phyloP scores from a whole-genome alignment of 108 stramenopile genomes.

The Skeletonema menzelii region DNA sequence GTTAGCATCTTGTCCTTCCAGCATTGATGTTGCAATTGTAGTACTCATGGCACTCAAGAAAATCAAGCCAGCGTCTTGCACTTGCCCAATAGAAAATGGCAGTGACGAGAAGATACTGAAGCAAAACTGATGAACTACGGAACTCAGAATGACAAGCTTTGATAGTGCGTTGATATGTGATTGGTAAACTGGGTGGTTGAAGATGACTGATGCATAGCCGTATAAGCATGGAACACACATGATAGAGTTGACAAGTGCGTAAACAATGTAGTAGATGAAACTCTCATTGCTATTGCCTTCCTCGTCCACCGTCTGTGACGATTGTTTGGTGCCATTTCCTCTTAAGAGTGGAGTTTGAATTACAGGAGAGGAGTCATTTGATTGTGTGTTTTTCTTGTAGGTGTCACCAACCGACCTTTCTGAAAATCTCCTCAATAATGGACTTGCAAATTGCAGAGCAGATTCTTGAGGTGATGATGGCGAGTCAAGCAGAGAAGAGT shows the following conservation, averaged over 20 bases:
- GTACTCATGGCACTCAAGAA: conserved; percentile 91
- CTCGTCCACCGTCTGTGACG: neutral
- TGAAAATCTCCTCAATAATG: conserved; percentile 13
- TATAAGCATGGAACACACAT: conserved; percentile 83
- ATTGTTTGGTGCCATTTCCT: neutral
- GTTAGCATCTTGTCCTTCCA: conserved; percentile 23
- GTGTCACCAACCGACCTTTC: neutral
- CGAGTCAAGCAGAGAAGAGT: conserved; percentile 9
- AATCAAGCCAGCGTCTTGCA: conserved; percentile 97
- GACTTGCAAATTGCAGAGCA: conserved; percentile 9
- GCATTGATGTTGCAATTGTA: conserved; percentile 69
- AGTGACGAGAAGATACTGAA: conserved; percentile 81
- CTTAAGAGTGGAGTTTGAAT: neutral
- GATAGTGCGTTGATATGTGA: conserved; percentile 75
- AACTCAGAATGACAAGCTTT: conserved; percentile 85
- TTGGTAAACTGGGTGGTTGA: conserved; percentile 70
- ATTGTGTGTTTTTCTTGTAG: neutral
- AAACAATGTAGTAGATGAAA: conserved; percentile 49
- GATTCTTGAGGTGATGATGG: conserved; percentile 1
- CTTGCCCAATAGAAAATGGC: conserved; percentile 92
- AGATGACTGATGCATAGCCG: conserved; percentile 92
- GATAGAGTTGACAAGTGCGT: conserved; percentile 65
- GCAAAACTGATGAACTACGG: conserved; percentile 86
- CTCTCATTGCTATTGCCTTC: neutral
- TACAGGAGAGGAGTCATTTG: neutral